Evolutionary conservation across 805 yeast genomes (phyloP).

Genomic region (Yarrowia osloensis): DNA sequence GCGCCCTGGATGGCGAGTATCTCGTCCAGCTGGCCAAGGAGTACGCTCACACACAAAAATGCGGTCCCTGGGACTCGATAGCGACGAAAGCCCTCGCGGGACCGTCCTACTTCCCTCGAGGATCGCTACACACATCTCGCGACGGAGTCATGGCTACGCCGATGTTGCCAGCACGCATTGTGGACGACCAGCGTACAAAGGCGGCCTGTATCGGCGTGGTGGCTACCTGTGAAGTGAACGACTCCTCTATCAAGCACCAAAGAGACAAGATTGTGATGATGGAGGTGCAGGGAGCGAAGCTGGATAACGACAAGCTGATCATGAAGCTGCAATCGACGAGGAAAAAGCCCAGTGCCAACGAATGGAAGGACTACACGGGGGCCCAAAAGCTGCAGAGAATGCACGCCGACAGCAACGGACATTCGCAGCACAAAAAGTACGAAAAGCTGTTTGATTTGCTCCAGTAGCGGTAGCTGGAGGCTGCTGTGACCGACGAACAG

Average conservation of each 20-base stretch:
- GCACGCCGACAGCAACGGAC: background rate
- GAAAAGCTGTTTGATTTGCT: constrained; percentile 18
- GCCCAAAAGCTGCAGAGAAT: constrained; percentile 23
- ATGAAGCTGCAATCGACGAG: constrained; percentile 15
- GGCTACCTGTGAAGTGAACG: constrained; percentile 25
- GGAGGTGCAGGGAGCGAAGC: constrained; percentile 16
- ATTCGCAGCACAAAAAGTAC: background rate
- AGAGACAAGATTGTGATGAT: constrained; percentile 24
- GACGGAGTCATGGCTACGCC: constrained; percentile 60
- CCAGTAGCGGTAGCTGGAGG: background rate
- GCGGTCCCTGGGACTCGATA: constrained; percentile 23
- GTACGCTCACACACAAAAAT: constrained; percentile 12
- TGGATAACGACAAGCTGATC: constrained; percentile 10
- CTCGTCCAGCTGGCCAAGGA: constrained; percentile 11
- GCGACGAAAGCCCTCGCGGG: constrained; percentile 65
- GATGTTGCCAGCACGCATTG: constrained; percentile 69
- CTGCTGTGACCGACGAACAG: background rate
- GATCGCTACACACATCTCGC: constrained; percentile 69
- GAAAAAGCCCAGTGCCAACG: background rate
- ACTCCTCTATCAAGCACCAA: constrained; percentile 4
- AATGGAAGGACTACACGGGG: constrained; percentile 19
- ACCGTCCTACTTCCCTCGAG: constrained; percentile 65
- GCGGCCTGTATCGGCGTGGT: constrained; percentile 57
- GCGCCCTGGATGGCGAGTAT: constrained; percentile 16
- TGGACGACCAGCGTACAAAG: constrained; percentile 39